Base-by-base conservation (phyloP, 2,329 filamentous ascomycete genomes). In the Fusarium abutilonis region DNA sequence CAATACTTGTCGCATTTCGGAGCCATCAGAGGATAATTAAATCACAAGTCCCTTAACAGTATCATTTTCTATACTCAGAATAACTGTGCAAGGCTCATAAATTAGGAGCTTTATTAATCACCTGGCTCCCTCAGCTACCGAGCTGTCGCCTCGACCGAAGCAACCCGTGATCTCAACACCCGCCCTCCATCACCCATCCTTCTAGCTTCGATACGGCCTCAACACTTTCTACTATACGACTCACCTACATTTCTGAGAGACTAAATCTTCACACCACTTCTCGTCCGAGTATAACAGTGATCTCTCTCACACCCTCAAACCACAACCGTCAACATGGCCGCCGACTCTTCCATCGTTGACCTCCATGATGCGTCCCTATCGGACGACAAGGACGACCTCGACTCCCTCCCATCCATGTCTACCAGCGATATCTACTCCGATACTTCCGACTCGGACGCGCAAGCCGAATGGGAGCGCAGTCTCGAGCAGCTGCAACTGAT, bases 401-500 rank as follows among this genome's bases (percentile, higher is more conserved):
- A 87, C 73, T 88, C 86, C 50, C 81, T 90, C 19, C 86, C 87
- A 19, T 89, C 88, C 51, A 79, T 83, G 43, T 83, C 83, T 15
- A 85, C 81, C 63, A 83, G 83, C 46, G 86, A 89, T 32, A 70
- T 79, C 46, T 81, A 81, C 66, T 81, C 80, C 29, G 86, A 89
- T 45, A 81, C 83, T 13, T 64, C 62, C 58, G 82, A 89, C 58
- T 92, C 90, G 35, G 94, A 98, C 74, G 95, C 95, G 9, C 94
- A 99, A 77, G 86, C 86, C 60, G 94, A 99, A 78, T 99, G 95
- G 95, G 90, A 94, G 70, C 91, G 93, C 71, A 96, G 91, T 70
- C 80, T 99, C 63, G 92, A 97, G 77, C 95, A 99, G 79, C 79
- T 99, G 58, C 93, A 99, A 79, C 82, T 98, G 65, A 82, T 99